phyloP scores from a whole-genome alignment of 1,139 yeast species.

The Suhomyces kunorum region DNA sequence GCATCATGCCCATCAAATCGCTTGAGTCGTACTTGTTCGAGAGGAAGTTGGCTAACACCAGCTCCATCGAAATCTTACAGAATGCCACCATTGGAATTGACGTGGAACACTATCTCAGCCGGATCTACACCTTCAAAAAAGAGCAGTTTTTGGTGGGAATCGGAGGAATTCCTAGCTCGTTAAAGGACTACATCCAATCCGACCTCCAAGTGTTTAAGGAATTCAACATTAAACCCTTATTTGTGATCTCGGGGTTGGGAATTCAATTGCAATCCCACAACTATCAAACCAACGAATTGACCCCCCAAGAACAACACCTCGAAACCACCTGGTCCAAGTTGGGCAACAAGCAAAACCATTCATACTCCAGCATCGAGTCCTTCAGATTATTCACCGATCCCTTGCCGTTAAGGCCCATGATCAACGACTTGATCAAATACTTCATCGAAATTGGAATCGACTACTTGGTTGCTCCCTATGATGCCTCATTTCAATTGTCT shows the following conservation, averaged over 20 bases:
- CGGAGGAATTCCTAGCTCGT: slow-evolving; percentile 77
- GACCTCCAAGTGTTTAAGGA: slow-evolving; percentile 65
- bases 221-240: slow-evolving; percentile 69
- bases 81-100: slow-evolving; percentile 82
- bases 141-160: slow-evolving; percentile 77
- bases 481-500: slow-evolving; percentile 78
- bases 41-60: slow-evolving; percentile 60
- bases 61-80: slow-evolving; percentile 65
- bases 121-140: slow-evolving; percentile 61
- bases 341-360: slow-evolving; percentile 28
- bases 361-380: slow-evolving; percentile 36
- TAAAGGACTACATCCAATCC: slow-evolving; percentile 57
- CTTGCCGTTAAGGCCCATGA: slow-evolving; percentile 49
- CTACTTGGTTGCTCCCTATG: slow-evolving; percentile 79
- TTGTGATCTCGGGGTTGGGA: slow-evolving; percentile 65
- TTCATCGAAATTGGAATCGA: slow-evolving; percentile 60
- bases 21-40: slow-evolving; percentile 74
- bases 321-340: slow-evolving; percentile 50
- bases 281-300: slow-evolving; percentile 40
- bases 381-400: slow-evolving; percentile 52
- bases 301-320: slow-evolving; percentile 48
- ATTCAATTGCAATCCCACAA: slow-evolving; percentile 37
- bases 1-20: slow-evolving; percentile 57
- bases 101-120: slow-evolving; percentile 72
- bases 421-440: slow-evolving; percentile 56